Base-by-base conservation (phyloP, 2,329 filamentous ascomycete genomes). In the Clarireedia sp. region DNA sequence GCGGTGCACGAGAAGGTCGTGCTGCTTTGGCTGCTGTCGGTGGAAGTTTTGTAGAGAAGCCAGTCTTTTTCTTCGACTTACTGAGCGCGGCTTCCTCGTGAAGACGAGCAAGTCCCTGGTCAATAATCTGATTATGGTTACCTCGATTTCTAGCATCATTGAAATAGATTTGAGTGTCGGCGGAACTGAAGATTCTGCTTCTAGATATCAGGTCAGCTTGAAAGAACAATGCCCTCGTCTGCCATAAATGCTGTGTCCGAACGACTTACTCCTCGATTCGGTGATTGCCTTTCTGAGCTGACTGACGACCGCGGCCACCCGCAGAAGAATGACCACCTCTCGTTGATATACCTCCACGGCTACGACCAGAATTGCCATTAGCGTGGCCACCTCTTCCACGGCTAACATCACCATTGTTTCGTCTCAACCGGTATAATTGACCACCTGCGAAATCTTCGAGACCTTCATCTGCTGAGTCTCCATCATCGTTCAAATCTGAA, bases 361-460 rank as follows among this genome's bases (percentile, higher is more conserved):
- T 29, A 16, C 26, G 50, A 26, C 40, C 43, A 5, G 23, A 23
- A 12, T 14, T 3, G 17, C 19, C 38, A 36, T 19, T 41, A 21
- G 41, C 23, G 26, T 29, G 55, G 24, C 52, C 51, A 23, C 52
- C 55, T 58, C 55, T 57, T 29, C 56, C 47, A 36, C 49, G 50
- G 38, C 23, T 56, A 10, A 37, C 14, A 17, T 37, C 23, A 38
- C 4, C 45, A 44, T 50, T 54, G 23, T 46, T 56, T 58, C 56
- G 59, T 23, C 65, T 56, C n/a, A 63, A 17, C 14, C 66, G 60
- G 51, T 63, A 62, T 4, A 68, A 51, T 46, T 66, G 63, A 9
- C 66, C 66, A 49, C 64, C 60, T 3, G 60, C 61, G 43, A 67
- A 65, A 12, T 59, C 55, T n/a, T 65, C 61, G 19, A 66, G 59